Base-by-base conservation (phyloP, 2,329 filamentous ascomycete species). In the Exserohilum rostratum region DNA sequence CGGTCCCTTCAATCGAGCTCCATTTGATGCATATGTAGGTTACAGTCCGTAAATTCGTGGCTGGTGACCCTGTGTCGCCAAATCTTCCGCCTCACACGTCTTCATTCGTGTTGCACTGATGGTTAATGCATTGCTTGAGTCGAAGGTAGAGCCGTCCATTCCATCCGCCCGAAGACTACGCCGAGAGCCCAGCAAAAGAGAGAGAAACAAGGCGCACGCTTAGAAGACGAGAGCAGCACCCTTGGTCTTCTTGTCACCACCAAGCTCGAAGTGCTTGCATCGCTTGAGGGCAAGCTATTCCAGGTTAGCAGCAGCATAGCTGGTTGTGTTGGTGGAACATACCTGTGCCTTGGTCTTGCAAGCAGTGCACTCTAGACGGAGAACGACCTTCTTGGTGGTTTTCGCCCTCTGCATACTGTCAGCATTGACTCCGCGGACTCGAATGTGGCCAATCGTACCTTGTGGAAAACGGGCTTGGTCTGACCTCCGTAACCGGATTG, bases 221-320 rank as follows among this genome's bases (percentile, higher is more conserved):
- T 96, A 99, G 88, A 99, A 99, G 77, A 99, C 95, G 78, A 99
- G 88, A 82, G 95, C 95, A 76, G 95, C 95, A 90, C 95, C 95
- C 92, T 99, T 99, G 76, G 95, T 99, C 91, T 99, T 99, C 93
- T 99, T 99, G 90, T 99, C 95, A 88, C 95, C 95, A 89, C 95
- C 95, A 78, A 99, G 85, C 86, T 99, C 95, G 84, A 99, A 99
- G 88, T 99, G 95, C 90, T 99, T 99, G 92, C 95, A 99, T 80
- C 95, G 91, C 90, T 99, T 99, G 82, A 99, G 86, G 73, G 95
- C 87, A 78, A 99, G 87, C 86, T 99, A 92, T 82, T 37, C 88
- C 90, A 34, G 40, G 61, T 71, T 50, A 71, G 66, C 46, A 11
- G 6, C 42, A 11, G 18, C n/a, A 31, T 17, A n/a, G 30, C n/a